Evolutionary conservation across 169 alveolate genomes (phyloP).

Genomic region (Cytauxzoon felis): DNA sequence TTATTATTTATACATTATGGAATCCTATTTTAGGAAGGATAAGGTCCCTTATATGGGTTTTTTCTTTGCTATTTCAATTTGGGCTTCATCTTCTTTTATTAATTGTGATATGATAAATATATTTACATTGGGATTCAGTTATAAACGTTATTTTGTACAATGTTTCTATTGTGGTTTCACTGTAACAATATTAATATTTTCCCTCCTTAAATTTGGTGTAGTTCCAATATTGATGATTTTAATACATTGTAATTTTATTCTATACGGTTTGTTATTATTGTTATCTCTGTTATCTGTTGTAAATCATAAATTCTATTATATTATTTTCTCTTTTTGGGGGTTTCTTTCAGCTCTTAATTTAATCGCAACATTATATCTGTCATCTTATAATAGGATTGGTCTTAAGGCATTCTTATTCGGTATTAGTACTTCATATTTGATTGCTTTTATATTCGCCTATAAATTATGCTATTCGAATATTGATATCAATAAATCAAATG

Average conservation of each 20-base stretch:
- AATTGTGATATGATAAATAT: conserved; percentile 44
- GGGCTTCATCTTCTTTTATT: conserved; percentile 39
- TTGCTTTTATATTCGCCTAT: conserved; percentile 7
- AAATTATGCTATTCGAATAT: not conserved
- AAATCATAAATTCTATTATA: conserved; percentile 5
- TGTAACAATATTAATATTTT: not conserved
- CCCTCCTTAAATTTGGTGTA: conserved; percentile 19
- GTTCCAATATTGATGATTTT: conserved; percentile 27
- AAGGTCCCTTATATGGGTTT: conserved; percentile 23
- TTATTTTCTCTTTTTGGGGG: conserved; percentile 24
- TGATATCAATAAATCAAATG: no score
- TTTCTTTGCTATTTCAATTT: conserved; percentile 10
- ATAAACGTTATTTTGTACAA: conserved; percentile 21
- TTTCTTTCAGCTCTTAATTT: conserved; percentile 9
- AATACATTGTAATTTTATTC: conserved; percentile 20
- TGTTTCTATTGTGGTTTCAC: conserved; percentile 21
- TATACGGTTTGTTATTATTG: not conserved
- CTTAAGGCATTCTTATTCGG: conserved; percentile 29
- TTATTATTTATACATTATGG: no score
- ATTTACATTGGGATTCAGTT: conserved; percentile 9
- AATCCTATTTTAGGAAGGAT: conserved; percentile 29
- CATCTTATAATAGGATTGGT: conserved; percentile 46
- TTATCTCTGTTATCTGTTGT: conserved; percentile 1
- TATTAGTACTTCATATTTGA: conserved; percentile 13
- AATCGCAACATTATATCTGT: conserved; percentile 22